Evolutionary conservation across 2,329 filamentous ascomycete genomes (phyloP).

Genomic region (Ceratocystis huliohia): DNA sequence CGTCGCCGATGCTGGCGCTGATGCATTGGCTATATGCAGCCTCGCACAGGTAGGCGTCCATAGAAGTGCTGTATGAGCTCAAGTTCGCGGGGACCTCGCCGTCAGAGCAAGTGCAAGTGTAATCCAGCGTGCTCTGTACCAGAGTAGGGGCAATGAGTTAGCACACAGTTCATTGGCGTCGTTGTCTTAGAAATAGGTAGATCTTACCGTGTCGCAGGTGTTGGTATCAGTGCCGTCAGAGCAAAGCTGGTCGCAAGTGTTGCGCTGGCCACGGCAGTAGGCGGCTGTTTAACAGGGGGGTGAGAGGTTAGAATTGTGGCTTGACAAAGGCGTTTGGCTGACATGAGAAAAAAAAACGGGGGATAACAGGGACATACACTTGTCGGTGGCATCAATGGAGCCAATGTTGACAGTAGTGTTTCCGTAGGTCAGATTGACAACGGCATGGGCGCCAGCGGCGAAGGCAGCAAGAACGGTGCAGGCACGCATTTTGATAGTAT

Average conservation of each 20-base stretch:
- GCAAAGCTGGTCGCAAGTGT: constrained; percentile 41
- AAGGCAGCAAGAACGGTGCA: constrained; percentile 16
- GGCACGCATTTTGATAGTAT: constrained; percentile 18
- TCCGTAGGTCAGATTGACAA: constrained; percentile 14
- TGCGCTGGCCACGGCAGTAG: constrained; percentile 41
- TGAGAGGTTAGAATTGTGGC: constrained; percentile 15
- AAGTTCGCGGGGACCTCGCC: constrained; percentile 40
- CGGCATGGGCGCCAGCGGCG: constrained; percentile 18
- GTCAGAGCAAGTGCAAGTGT: constrained; percentile 36
- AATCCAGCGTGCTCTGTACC: constrained; percentile 33
- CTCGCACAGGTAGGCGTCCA: constrained; percentile 42
- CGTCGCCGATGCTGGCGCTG: constrained; percentile 31
- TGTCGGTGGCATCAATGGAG: constrained; percentile 13
- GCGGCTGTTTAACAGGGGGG: constrained; percentile 28
- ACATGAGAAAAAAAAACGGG: background rate
- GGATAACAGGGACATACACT: constrained; percentile 13
- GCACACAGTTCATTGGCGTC: background rate
- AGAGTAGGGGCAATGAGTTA: background rate
- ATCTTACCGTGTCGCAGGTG: constrained; percentile 36
- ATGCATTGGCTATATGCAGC: constrained; percentile 39
- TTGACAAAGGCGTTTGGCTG: background rate
- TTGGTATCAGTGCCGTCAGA: constrained; percentile 30
- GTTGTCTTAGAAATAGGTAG: background rate
- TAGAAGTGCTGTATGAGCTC: constrained; percentile 41
- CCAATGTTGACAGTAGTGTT: constrained; percentile 20